A percentile compares a stretch with the other conserved stretches of the same genome.
phyloP scores from a whole-genome alignment of 352 stramenopile species.

The Phytophthora capsici region DNA sequence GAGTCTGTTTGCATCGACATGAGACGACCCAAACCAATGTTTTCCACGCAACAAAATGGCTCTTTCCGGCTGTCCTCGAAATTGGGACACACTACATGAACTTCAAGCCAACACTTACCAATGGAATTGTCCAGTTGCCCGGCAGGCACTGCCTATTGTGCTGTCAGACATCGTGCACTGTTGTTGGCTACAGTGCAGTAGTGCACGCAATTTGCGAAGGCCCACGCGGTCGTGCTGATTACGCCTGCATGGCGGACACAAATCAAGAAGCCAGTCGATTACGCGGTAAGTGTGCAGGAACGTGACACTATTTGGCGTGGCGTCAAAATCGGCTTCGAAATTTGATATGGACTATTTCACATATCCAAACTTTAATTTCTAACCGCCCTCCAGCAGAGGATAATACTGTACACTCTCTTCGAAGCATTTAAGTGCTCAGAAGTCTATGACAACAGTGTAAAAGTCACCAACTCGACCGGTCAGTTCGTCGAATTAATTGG shows the following conservation, averaged over 20 bases:
- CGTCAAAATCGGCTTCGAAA: too few species aligned
- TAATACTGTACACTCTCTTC: too few species aligned
- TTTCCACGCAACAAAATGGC: conserved; percentile 11
- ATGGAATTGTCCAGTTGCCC: background rate
- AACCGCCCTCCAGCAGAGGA: too few species aligned
- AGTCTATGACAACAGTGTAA: too few species aligned
- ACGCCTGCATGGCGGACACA: background rate
- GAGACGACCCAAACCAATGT: background rate
- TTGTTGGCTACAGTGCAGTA: too few species aligned
- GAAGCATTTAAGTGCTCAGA: too few species aligned
- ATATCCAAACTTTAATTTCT: too few species aligned
- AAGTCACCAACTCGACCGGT: too few species aligned
- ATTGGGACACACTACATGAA: conserved; percentile 12
- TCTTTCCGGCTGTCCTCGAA: background rate
- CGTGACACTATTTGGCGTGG: too few species aligned
- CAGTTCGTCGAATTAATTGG: too few species aligned
- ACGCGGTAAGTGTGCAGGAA: background rate
- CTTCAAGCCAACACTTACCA: background rate
- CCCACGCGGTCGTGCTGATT: background rate
- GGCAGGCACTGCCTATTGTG: background rate
- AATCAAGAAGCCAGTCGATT: conserved; percentile 14
- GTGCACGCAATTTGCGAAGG: background rate
- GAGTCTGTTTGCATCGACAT: conserved; percentile 4
- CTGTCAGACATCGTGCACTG: background rate
- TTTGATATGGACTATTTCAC: too few species aligned